Conservation (phyloP, 179 eudicot species). For the Silene noctiflora region DNA sequence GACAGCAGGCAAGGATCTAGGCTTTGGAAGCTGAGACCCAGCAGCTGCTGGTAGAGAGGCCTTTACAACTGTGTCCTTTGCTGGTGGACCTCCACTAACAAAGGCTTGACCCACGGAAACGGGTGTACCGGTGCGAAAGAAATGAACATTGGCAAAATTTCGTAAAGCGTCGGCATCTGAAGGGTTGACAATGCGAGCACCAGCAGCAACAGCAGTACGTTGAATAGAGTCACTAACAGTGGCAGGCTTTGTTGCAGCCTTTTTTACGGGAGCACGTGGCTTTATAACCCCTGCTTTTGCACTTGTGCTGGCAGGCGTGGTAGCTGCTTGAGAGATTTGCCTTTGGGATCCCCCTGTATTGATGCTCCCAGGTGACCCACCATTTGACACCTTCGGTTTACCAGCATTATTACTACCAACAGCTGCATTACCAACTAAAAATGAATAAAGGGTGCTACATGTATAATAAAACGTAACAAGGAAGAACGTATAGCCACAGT, state of each 20-base stretch:
- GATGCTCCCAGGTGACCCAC: conserved; percentile 24
- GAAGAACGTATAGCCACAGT: too few species aligned
- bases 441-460: background rate
- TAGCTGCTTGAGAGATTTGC: conserved; percentile 15
- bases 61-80: conserved; percentile 10
- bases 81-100: conserved; percentile 20
- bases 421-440: conserved; percentile 31
- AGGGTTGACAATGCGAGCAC: conserved; percentile 73
- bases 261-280: conserved; percentile 33
- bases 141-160: conserved; percentile 63
- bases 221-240: conserved; percentile 42
- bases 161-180: conserved; percentile 53
- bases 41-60: conserved; percentile 14
- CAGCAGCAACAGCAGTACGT: conserved; percentile 84
- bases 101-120: conserved; percentile 11
- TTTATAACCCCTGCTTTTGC: conserved; percentile 18
- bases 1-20: conserved; percentile 20
- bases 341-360: conserved; percentile 24
- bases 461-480: too few species aligned
- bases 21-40: conserved; percentile 21
- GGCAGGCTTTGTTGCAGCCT: conserved; percentile 30
- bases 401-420: conserved; percentile 32
- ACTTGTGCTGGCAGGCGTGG: background rate
- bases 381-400: conserved; percentile 25
- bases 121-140: conserved; percentile 46